Conservation (phyloP, 139 green algal genomes). For the Dunaliella sp. region DNA sequence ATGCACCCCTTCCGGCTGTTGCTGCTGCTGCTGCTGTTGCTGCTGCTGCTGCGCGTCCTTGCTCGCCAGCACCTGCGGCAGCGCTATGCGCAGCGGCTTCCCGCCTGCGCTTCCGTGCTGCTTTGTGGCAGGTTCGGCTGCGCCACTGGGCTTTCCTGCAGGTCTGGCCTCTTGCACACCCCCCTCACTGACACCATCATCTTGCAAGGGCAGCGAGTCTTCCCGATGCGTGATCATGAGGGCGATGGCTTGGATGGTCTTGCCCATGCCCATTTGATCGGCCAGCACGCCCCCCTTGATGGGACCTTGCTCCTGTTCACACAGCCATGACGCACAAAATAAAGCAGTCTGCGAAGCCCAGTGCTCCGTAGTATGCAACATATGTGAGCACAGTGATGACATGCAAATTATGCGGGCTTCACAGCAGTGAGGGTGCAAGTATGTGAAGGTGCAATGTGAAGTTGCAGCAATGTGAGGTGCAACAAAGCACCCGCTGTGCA, state of each 20-base stretch:
- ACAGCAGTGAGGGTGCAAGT: neutral
- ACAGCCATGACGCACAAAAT: no score
- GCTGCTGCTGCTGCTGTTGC: neutral
- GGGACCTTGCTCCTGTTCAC: slow-evolving; percentile 54
- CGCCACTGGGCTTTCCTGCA: neutral
- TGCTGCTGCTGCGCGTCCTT: neutral
- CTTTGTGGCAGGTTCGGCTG: neutral
- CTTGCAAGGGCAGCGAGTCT: slow-evolving; percentile 44
- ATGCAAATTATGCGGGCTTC: no score
- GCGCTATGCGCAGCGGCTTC: slow-evolving; percentile 4
- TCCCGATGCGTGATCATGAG: slow-evolving; percentile 70
- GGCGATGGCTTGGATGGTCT: slow-evolving; percentile 78
- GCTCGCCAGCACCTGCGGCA: neutral
- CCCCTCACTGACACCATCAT: neutral
- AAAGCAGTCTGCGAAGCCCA: no score
- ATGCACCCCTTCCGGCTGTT: neutral
- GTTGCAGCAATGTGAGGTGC: neutral
- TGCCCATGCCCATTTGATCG: slow-evolving; percentile 72
- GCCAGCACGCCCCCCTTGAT: slow-evolving; percentile 42
- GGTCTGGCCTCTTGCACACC: neutral
- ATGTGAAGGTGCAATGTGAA: neutral
- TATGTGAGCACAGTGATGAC: no score
- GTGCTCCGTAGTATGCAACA: no score
- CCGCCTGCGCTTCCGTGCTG: neutral
- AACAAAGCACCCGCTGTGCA: neutral